A percentile compares a stretch with the other conserved stretches of the same genome.
Conservation (phyloP, 345 rosid genomes). For the Syzygium aqueum region DNA sequence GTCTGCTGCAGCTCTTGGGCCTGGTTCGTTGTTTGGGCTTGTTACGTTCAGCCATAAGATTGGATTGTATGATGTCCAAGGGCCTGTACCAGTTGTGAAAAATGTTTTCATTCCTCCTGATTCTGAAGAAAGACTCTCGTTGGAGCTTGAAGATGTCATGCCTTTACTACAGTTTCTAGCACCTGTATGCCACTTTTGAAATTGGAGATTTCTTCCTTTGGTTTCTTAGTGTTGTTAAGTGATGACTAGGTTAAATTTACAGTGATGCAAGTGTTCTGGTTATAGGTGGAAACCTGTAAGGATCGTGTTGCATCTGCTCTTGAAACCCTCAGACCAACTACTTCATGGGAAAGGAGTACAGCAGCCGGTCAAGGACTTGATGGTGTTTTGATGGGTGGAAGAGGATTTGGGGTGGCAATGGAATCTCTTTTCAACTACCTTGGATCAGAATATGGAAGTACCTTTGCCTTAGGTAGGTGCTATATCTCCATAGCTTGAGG, state of each 20-base stretch:
- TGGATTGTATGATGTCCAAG: slow-evolving; percentile 94
- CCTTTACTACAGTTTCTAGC: slow-evolving; percentile 85
- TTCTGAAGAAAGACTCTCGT: slow-evolving; percentile 45
- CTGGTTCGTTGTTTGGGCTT: slow-evolving; percentile 90
- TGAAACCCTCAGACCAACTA: slow-evolving; percentile 92
- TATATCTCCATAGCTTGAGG: background rate
- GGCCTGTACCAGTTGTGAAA: slow-evolving; percentile 82
- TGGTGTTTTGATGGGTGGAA: slow-evolving; percentile 89
- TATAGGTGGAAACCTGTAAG: slow-evolving; percentile 86
- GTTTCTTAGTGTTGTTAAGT: background rate
- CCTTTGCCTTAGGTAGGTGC: slow-evolving; percentile 75
- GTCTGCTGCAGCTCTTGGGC: slow-evolving; percentile 61
- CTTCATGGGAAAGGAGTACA: slow-evolving; percentile 91
- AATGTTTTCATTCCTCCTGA: slow-evolving; percentile 80
- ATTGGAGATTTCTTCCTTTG: background rate
- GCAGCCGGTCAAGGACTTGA: slow-evolving; percentile 74
- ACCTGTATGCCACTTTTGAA: slow-evolving; percentile 45
- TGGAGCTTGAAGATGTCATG: slow-evolving; percentile 94
- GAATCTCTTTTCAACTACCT: slow-evolving; percentile 87
- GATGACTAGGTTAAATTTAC: background rate
- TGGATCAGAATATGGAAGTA: slow-evolving; percentile 93
- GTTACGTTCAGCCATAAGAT: slow-evolving; percentile 91
- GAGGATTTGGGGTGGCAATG: slow-evolving; percentile 98
- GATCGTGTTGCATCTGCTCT: slow-evolving; percentile 86
- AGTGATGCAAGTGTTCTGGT: background rate